Conservation (phyloP, 2,329 filamentous ascomycete species). For the Dactylellina drechsleri region DNA sequence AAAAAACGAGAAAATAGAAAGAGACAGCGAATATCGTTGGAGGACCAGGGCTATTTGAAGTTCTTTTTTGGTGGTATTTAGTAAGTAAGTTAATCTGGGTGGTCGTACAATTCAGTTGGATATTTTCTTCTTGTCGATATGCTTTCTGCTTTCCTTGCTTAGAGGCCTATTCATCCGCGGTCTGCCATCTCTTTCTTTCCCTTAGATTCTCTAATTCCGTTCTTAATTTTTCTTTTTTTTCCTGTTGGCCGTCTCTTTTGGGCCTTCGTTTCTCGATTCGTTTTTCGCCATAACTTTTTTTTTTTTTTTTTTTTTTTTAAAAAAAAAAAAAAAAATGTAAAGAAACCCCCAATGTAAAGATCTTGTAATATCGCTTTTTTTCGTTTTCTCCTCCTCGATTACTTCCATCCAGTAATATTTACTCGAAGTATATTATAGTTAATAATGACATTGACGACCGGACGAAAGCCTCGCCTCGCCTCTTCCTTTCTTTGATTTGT, state of each 20-base stretch:
- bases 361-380: constrained; percentile 38
- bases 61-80: constrained; percentile 13
- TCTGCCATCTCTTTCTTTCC: constrained; percentile 18
- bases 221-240: constrained; percentile 26
- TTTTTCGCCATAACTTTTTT: not conserved
- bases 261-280: constrained; percentile 11
- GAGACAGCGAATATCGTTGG: constrained; percentile 1
- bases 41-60: constrained; percentile 19
- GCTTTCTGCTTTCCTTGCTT: constrained; percentile 8
- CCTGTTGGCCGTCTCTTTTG: constrained; percentile 1
- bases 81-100: constrained; percentile 32
- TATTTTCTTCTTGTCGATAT: constrained; percentile 10
- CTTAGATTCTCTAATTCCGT: constrained; percentile 14
- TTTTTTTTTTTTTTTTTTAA: too few relatives aligned
- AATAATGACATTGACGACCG: constrained; percentile 48
- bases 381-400: not conserved
- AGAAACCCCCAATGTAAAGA: constrained; percentile 7
- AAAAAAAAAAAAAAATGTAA: too few relatives aligned
- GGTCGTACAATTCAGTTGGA: constrained; percentile 21
- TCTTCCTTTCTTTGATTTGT: too few relatives aligned
- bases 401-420: constrained; percentile 1
- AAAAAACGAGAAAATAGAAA: not conserved
- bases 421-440: constrained; percentile 1
- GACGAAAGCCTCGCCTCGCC: not conserved
- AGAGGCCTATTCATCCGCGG: constrained; percentile 1